Evolutionary conservation across 2,329 filamentous ascomycete genomes (phyloP).

Genomic region (Endoconidiophora polonica): DNA sequence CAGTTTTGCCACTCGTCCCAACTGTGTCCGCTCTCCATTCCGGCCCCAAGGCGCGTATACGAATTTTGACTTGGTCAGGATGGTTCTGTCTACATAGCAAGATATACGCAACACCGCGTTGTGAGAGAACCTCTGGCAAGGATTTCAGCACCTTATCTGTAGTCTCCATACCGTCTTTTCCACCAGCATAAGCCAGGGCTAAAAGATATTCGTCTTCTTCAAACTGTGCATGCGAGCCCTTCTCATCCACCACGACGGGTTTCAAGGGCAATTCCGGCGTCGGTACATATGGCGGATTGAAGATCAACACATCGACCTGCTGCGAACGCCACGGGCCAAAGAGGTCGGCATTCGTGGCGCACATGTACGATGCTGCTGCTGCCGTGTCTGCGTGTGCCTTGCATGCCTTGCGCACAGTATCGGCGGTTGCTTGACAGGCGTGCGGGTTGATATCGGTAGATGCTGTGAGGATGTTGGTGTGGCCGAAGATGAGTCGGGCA

Average conservation of each 20-base stretch:
- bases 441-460: constrained; percentile 74
- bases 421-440: constrained; percentile 58
- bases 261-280: constrained; percentile 54
- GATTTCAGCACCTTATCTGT: constrained; percentile 62
- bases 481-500: constrained; percentile 53
- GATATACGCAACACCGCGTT: constrained; percentile 69
- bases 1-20: constrained; percentile 67
- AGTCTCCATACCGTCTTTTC: constrained; percentile 81
- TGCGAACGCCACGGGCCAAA: constrained; percentile 33
- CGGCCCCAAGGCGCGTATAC: constrained; percentile 35
- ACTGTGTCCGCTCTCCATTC: constrained; percentile 64
- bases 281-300: constrained; percentile 95
- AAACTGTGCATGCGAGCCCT: constrained; percentile 32
- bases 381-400: constrained; percentile 3
- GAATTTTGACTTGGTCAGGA: constrained; percentile 53
- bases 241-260: constrained; percentile 17
- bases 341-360: constrained; percentile 55
- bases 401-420: constrained; percentile 39
- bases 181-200: constrained; percentile 76
- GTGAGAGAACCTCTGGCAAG: constrained; percentile 46
- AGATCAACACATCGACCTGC: constrained; percentile 68
- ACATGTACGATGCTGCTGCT: constrained; percentile 34
- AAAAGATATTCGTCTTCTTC: constrained; percentile 73
- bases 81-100: constrained; percentile 82
- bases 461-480: constrained; percentile 50